A percentile compares a stretch with the other conserved stretches of the same genome.
Conservation (phyloP, 805 yeast species). For the Suhomyces sp. region DNA sequence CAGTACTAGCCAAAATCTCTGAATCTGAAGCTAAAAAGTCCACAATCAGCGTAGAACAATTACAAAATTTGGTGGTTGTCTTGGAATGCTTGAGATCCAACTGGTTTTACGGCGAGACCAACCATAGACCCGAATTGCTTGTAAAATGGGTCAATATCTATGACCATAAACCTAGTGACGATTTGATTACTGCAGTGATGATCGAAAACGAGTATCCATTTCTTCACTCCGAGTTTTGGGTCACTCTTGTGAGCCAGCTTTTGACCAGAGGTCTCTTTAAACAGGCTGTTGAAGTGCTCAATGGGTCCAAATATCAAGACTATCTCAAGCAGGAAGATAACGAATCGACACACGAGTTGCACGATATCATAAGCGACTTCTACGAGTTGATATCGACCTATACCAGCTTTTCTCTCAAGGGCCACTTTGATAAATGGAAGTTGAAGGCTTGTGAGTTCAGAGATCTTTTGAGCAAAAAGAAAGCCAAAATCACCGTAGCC, state of each 20-base stretch:
- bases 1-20: slow-evolving; percentile 9
- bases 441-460: slow-evolving; percentile 48
- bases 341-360: slow-evolving; percentile 28
- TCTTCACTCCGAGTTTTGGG: slow-evolving; percentile 59
- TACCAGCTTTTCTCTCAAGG: slow-evolving; percentile 36
- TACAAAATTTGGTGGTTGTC: slow-evolving; percentile 48
- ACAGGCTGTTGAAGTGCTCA: slow-evolving; percentile 51
- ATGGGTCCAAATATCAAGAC: slow-evolving; percentile 41
- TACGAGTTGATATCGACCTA: slow-evolving; percentile 38
- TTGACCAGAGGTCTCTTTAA: slow-evolving; percentile 59
- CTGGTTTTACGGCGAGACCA: slow-evolving; percentile 38
- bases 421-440: slow-evolving; percentile 50
- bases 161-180: slow-evolving; percentile 62
- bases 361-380: slow-evolving; percentile 41
- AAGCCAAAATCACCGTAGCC: slow-evolving; percentile 19
- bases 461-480: slow-evolving; percentile 33
- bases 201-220: slow-evolving; percentile 44
- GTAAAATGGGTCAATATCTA: slow-evolving; percentile 67
- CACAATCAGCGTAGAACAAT: slow-evolving; percentile 11
- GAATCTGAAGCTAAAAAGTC: slow-evolving; percentile 11
- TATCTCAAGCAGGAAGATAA: slow-evolving; percentile 16
- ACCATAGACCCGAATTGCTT: slow-evolving; percentile 43
- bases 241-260: slow-evolving; percentile 51
- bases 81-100: slow-evolving; percentile 58
- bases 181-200: slow-evolving; percentile 46